Evolutionary conservation across 495 filamentous ascomycete genomes (phyloP).

Genomic region (Penicillium salamii): DNA sequence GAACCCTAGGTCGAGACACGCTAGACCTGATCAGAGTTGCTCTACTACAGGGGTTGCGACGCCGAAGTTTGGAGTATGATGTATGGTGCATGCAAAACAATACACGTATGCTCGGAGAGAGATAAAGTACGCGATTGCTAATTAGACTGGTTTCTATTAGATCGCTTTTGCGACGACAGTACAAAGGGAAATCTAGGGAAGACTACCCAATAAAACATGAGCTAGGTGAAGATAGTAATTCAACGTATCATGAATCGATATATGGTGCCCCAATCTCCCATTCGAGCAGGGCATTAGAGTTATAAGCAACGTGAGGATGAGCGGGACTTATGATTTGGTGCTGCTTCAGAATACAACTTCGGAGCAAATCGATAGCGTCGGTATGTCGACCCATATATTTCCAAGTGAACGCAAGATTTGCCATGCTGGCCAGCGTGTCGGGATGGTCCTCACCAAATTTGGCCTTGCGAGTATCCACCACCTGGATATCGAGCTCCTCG

Average conservation of each 20-base stretch:
- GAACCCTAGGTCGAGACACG: background rate
- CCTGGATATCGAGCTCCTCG: background rate
- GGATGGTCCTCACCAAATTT: conserved; percentile 6
- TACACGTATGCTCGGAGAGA: too few relatives aligned
- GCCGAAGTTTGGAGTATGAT: background rate
- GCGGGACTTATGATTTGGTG: conserved; percentile 1
- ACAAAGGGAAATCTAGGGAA: background rate
- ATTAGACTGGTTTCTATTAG: too few relatives aligned
- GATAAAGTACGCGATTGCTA: too few relatives aligned
- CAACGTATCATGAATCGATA: conserved; percentile 3
- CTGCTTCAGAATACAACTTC: conserved; percentile 3
- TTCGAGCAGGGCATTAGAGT: background rate
- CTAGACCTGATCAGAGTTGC: background rate
- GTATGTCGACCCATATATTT: conserved; percentile 3
- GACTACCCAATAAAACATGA: background rate
- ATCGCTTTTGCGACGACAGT: too few relatives aligned
- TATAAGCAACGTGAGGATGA: conserved; percentile 1
- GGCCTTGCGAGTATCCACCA: background rate
- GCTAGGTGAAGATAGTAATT: background rate
- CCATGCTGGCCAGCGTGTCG: conserved; percentile 2
- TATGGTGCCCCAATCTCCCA: background rate
- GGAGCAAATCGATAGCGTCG: conserved; percentile 7
- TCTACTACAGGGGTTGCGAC: background rate
- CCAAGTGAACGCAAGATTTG: conserved; percentile 6
- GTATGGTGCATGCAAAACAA: background rate